Evolutionary conservation across 257 asterid genomes (phyloP), one percentile per base, ranked within the genome.

Genomic region (Nicotiana tabacum): DNA sequence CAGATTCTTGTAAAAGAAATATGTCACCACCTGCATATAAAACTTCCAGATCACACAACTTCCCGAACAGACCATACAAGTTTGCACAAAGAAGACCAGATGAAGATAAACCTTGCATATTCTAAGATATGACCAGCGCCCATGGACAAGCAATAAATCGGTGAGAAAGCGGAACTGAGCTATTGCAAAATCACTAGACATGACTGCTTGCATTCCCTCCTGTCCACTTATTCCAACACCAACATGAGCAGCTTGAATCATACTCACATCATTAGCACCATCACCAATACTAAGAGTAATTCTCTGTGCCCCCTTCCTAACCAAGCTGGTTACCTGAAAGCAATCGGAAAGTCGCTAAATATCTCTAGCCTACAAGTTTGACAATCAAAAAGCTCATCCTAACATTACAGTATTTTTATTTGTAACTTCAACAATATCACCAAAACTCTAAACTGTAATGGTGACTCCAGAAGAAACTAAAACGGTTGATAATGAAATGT

Each of bases 191-290:
- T 96, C 99, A 88, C 99, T 96, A 66, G 99, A 97, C 99, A 96
- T 96, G 83, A 94, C 99, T 12, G 99, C 99, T 90, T 96, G 99
- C 99, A 96, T 96, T 79, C 99, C 99, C 84, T 96, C 99, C 90
- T 96, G 98, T 81, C 99, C 99, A 85, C 99, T 96, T 83, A 96
- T 94, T 57, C 99, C 99, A 62, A 96, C 98, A 79, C 99, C 99
- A 88, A 96, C 99, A 91, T 96, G 99, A 77, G 99, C 99, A 55
- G 99, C 99, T 86, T 96, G 99, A 84, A 96, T 96, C 99, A 96
- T 96, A 91, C 99, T 96, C 72, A 96, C 99, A 84, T 96, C 99
- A 79, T 96, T 96, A 82, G 99, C 99, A 83, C 99, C 99, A 85
- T 96, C 99, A 77, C 99, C 99, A 81, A 96, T 96, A 88, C 99